A percentile compares a stretch with the other conserved stretches of the same genome.
phyloP scores from a whole-genome alignment of 768 basidiomycete species.

The Suillus luteus region DNA sequence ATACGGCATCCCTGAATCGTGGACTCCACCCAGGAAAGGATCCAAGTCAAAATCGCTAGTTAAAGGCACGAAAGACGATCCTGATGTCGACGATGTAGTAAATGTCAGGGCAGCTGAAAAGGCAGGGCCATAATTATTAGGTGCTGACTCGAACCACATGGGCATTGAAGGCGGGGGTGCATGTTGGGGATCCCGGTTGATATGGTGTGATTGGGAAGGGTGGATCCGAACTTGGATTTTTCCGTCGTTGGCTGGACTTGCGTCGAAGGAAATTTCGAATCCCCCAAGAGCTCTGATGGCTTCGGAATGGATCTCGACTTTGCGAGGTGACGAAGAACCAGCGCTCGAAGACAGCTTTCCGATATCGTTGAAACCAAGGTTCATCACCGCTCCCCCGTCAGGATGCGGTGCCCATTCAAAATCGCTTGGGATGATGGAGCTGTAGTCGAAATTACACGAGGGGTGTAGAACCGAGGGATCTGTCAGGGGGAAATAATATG shows the following conservation, averaged over 20 bases:
- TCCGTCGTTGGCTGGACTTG: constrained; percentile 61
- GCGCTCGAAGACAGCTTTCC: constrained; percentile 35
- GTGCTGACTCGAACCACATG: constrained; percentile 28
- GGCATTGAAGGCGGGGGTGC: constrained; percentile 21
- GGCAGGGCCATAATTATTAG: constrained; percentile 10
- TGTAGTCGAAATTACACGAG: constrained; percentile 45
- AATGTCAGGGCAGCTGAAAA: constrained; percentile 25
- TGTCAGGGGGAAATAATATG: constrained; percentile 56
- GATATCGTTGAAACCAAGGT: constrained; percentile 46
- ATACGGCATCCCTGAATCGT: constrained; percentile 24
- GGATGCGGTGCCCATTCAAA: constrained; percentile 54
- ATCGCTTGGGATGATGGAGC: constrained; percentile 49
- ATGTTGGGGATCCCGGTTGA: constrained; percentile 17
- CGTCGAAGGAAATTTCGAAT: constrained; percentile 74
- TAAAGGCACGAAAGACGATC: constrained; percentile 35
- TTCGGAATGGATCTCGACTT: constrained; percentile 54
- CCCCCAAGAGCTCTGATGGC: constrained; percentile 51
- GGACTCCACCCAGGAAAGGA: constrained; percentile 21
- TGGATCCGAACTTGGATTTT: constrained; percentile 77
- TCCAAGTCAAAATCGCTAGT: constrained; percentile 5
- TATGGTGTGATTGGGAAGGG: constrained; percentile 45
- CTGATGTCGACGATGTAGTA: constrained; percentile 38
- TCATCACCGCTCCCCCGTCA: constrained; percentile 43
- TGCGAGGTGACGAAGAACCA: constrained; percentile 39
- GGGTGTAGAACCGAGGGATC: constrained; percentile 35